Evolutionary conservation across 345 rosid species (phyloP).

Genomic region (Eucalyptus coolabah): DNA sequence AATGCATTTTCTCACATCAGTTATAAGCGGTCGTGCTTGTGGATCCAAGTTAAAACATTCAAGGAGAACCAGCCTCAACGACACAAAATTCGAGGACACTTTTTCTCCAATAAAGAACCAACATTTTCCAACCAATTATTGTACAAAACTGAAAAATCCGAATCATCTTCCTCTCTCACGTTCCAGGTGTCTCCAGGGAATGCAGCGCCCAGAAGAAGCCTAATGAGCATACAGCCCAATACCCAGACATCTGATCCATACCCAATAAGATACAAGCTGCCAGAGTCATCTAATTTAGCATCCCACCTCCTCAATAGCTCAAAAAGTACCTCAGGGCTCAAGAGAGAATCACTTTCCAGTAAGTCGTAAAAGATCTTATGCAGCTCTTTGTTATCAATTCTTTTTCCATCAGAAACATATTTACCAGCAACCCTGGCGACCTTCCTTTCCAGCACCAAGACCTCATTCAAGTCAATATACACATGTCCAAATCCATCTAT

Average conservation of each 20-base stretch:
- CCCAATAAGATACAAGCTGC: conserved; percentile 10
- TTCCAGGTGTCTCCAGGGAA: conserved; percentile 20
- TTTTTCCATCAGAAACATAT: conserved; percentile 9
- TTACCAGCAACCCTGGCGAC: conserved; percentile 1
- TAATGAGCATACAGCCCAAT: conserved; percentile 46
- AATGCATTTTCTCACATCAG: conserved; percentile 54
- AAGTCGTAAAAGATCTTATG: conserved; percentile 11
- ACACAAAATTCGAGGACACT: conserved; percentile 14
- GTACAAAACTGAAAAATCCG: conserved; percentile 12
- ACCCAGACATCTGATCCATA: conserved; percentile 67
- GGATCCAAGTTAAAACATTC: conserved; percentile 54
- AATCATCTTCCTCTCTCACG: conserved; percentile 7
- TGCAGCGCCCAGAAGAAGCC: conserved; percentile 36
- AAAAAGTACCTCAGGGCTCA: conserved; percentile 61
- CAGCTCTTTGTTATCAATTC: conserved; percentile 13
- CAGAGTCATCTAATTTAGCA: background rate
- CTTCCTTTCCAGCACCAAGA: conserved; percentile 30
- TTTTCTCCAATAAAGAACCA: conserved; percentile 11
- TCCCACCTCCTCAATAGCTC: conserved; percentile 28
- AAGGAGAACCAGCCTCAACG: conserved; percentile 28
- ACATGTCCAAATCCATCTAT: conserved; percentile 53
- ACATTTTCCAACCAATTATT: conserved; percentile 27
- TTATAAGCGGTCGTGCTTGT: conserved; percentile 32
- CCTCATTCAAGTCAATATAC: conserved; percentile 36
- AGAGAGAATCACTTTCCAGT: conserved; percentile 17